These are phyloP conservation scores for Lentinula lateritia DNA, from an alignment of 768 basidiomycete species.

Conservation along the genomic window DNA sequence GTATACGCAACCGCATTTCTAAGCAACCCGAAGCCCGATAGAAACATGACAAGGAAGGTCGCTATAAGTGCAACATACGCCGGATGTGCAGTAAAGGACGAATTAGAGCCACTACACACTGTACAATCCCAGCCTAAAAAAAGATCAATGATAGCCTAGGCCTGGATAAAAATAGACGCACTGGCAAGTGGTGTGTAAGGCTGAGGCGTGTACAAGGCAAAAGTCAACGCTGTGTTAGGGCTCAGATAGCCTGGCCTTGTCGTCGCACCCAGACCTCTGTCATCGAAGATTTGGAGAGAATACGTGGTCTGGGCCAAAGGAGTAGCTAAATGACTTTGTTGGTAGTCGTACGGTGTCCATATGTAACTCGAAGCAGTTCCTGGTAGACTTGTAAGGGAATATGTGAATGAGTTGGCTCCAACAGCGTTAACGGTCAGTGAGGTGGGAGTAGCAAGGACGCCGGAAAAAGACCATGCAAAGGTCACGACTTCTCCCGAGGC, in stretches of 20 bases:
- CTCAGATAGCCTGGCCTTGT: slow-evolving; percentile 59
- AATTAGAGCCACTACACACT: slow-evolving; percentile 16
- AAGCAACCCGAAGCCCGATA: slow-evolving; percentile 60
- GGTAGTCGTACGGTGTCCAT: slow-evolving; percentile 80
- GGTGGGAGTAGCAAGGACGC: slow-evolving; percentile 63
- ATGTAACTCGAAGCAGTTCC: slow-evolving; percentile 67
- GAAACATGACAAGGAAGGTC: slow-evolving; percentile 56
- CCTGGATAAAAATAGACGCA: slow-evolving; percentile 23
- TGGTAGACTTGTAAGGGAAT: slow-evolving; percentile 76
- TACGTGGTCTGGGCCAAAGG: slow-evolving; percentile 76
- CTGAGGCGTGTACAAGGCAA: slow-evolving; percentile 81
- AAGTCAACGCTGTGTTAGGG: slow-evolving; percentile 65
- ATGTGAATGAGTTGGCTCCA: slow-evolving; percentile 85
- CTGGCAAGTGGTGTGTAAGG: slow-evolving; percentile 60
- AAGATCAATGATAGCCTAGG: not conserved
- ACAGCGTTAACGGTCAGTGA: slow-evolving; percentile 77
- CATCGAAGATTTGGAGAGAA: slow-evolving; percentile 76
- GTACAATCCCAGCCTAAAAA: slow-evolving; percentile 16
- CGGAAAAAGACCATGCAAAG: slow-evolving; percentile 88
- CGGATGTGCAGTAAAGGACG: slow-evolving; percentile 38
- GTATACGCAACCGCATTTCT: slow-evolving; percentile 20
- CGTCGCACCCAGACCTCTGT: slow-evolving; percentile 62
- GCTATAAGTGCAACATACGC: slow-evolving; percentile 49
- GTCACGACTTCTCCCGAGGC: slow-evolving; percentile 69
- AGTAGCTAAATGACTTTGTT: slow-evolving; percentile 50